Percentiles rank a stretch among this genome's conserved stretches.
These are phyloP conservation scores for Stephania yunnanensis DNA, from an alignment of 164 flowering plant genomes.

Conservation along the genomic window DNA sequence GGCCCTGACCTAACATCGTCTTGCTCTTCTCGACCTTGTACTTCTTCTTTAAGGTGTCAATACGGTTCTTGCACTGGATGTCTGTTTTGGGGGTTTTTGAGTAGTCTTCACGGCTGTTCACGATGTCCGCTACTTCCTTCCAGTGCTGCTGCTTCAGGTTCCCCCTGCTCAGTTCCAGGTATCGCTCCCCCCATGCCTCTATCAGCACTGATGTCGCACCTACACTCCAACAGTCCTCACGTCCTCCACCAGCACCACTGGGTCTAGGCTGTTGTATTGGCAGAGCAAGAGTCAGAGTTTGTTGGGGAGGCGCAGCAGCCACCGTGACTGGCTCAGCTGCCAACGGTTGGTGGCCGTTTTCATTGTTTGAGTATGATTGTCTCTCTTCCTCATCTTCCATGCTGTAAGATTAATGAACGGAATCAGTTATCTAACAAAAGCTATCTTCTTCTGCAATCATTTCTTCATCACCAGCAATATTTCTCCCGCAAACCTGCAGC, in stretches of 20 bases:
- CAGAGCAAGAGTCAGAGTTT: constrained; percentile 44
- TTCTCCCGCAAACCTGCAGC: too few species aligned
- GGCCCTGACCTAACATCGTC: constrained; percentile 37
- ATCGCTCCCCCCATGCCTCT: constrained; percentile 93
- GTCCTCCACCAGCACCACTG: constrained; percentile 36
- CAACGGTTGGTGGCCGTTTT: background rate
- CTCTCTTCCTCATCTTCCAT: constrained; percentile 52
- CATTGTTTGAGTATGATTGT: constrained; percentile 25
- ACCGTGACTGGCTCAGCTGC: constrained; percentile 19
- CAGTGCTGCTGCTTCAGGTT: constrained; percentile 84
- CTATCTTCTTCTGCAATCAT: too few species aligned
- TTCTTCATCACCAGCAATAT: too few species aligned
- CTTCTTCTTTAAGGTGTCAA: constrained; percentile 87
- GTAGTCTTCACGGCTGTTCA: constrained; percentile 50
- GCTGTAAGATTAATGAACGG: background rate
- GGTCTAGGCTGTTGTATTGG: constrained; percentile 34
- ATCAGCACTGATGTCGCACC: constrained; percentile 68
- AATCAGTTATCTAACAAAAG: background rate
- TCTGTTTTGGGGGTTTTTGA: constrained; percentile 59
- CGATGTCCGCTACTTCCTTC: constrained; percentile 83
- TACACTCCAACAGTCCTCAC: constrained; percentile 94
- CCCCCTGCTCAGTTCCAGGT: constrained; percentile 68
- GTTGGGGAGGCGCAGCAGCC: constrained; percentile 27
- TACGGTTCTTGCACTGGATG: constrained; percentile 82
- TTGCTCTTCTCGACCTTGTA: constrained; percentile 72